phyloP scores from a whole-genome alignment of 1,284 basidiomycete species.

The Marasmius tenuissimus region DNA sequence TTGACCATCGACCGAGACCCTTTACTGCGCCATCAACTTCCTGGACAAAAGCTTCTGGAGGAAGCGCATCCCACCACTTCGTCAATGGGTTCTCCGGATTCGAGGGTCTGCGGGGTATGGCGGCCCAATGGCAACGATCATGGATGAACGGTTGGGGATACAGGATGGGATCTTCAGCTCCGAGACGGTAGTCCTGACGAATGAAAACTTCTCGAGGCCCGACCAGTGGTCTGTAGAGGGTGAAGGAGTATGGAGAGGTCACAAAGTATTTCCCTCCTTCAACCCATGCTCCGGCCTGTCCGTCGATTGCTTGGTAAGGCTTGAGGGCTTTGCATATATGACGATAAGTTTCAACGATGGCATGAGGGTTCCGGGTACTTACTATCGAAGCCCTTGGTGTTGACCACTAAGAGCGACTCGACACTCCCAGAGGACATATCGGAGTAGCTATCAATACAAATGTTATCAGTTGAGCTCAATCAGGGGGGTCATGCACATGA shows the following conservation, averaged over 20 bases:
- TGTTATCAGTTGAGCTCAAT: too few relatives aligned
- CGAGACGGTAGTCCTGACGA: background rate
- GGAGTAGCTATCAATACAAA: too few relatives aligned
- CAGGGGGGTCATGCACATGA: too few relatives aligned
- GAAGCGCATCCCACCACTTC: background rate
- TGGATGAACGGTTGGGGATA: background rate
- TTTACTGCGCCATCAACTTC: background rate
- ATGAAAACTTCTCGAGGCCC: background rate
- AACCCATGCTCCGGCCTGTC: background rate
- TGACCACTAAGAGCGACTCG: too few relatives aligned
- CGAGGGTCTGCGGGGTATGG: background rate
- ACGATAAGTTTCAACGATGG: too few relatives aligned
- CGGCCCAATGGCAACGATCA: background rate
- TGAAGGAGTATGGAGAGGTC: background rate
- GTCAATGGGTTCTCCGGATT: background rate
- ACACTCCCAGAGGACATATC: too few relatives aligned
- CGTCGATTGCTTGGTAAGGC: background rate
- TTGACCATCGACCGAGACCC: background rate
- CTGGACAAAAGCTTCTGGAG: background rate
- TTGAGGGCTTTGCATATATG: too few relatives aligned
- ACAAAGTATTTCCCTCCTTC: background rate
- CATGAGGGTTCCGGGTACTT: too few relatives aligned
- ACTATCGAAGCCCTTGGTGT: too few relatives aligned
- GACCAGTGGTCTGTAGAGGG: background rate
- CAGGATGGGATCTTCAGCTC: background rate